Conservation (phyloP, 768 basidiomycete genomes). For the Arthromyces matolae region DNA sequence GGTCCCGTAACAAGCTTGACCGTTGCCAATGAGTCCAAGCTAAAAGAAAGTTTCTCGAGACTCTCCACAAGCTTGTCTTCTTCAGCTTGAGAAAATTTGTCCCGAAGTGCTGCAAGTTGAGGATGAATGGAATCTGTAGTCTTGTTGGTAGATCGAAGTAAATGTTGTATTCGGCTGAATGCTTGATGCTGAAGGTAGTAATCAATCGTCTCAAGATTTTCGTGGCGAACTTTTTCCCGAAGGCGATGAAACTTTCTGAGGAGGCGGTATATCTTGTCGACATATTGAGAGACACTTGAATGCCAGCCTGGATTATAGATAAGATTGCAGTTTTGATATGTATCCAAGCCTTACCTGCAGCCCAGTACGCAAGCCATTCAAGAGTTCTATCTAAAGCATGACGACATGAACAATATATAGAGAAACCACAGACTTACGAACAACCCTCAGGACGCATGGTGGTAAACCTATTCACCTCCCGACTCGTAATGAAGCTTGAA, state of each 20-base stretch:
- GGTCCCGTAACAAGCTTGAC: not conserved
- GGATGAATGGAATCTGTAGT: not conserved
- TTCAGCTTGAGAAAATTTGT: not conserved
- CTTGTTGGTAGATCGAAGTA: not conserved
- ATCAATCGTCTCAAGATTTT: not conserved
- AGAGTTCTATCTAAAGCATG: not conserved
- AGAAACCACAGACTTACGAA: not conserved
- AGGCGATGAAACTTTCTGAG: not conserved
- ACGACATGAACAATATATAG: not conserved
- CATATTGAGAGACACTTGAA: too few relatives aligned
- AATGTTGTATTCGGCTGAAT: not conserved
- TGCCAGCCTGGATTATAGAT: not conserved
- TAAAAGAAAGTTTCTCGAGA: not conserved
- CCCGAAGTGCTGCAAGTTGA: not conserved
- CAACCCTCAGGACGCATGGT: not conserved
- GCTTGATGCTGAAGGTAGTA: not conserved
- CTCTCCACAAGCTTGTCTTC: not conserved
- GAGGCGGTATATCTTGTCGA: not conserved
- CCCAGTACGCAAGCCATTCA: slow-evolving; percentile 3
- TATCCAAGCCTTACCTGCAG: slow-evolving; percentile 1
- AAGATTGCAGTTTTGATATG: not conserved
- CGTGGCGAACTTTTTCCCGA: not conserved
- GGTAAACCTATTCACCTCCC: not conserved
- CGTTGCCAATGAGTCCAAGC: not conserved
- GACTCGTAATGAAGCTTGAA: not conserved